These are phyloP conservation scores for Tolypocladium ophioglossoides DNA, from an alignment of 2,329 filamentous ascomycete species.

Conservation along the genomic window DNA sequence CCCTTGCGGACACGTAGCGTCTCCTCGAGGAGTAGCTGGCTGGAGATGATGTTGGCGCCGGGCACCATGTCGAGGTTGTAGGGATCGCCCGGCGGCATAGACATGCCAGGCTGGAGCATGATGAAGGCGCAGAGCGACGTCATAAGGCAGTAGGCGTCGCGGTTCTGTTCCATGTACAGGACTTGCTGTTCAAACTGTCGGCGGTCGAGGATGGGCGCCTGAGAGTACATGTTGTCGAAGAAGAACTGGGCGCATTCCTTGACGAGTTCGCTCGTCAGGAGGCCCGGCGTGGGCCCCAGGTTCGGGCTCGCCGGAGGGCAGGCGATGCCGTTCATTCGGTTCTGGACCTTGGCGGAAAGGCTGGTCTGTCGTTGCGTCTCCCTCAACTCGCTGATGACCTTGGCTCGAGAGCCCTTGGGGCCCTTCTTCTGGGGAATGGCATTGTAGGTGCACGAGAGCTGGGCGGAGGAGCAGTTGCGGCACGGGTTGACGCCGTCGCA, in stretches of 20 bases:
- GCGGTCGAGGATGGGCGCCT: slow-evolving; percentile 52
- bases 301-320: slow-evolving; percentile 35
- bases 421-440: slow-evolving; percentile 68
- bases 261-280: slow-evolving; percentile 51
- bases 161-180: slow-evolving; percentile 49
- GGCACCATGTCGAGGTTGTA: slow-evolving; percentile 46
- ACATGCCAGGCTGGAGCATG: slow-evolving; percentile 59
- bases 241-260: slow-evolving; percentile 59
- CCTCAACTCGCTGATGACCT: slow-evolving; percentile 64
- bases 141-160: slow-evolving; percentile 54
- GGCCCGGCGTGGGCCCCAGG: slow-evolving; percentile 45
- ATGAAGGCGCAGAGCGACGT: slow-evolving; percentile 57
- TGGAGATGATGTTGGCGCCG: slow-evolving; percentile 51
- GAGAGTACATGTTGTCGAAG: slow-evolving; percentile 55
- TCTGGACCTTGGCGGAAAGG: slow-evolving; percentile 50
- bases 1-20: slow-evolving; percentile 52
- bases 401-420: slow-evolving; percentile 62
- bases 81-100: slow-evolving; percentile 44
- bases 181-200: slow-evolving; percentile 46
- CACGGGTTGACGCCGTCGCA: slow-evolving; percentile 63
- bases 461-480: slow-evolving; percentile 57
- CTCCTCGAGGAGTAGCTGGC: slow-evolving; percentile 58
- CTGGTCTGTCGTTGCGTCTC: slow-evolving; percentile 58
- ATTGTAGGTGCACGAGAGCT: slow-evolving; percentile 63
- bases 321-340: slow-evolving; percentile 44